Evolutionary conservation across 371 early-diverging fungal genomes (phyloP), one percentile per base, ranked within the genome.

Genomic region (Mucor piriformis): DNA sequence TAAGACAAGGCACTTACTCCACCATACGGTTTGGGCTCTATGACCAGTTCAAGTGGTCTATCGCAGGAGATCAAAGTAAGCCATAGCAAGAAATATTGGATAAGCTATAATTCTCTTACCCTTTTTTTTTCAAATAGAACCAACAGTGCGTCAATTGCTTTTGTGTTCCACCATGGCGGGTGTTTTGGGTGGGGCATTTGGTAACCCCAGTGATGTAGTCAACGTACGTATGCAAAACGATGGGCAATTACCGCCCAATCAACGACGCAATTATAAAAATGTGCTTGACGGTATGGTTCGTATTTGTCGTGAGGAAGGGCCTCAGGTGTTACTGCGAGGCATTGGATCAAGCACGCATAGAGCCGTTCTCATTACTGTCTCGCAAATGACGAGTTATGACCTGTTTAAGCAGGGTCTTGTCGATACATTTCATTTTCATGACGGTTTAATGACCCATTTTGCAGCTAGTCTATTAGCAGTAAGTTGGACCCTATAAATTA

Each of bases 221-320:
- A 89, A 91, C 57, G 85, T 90, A 47, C 74, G 88, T 6, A 80
- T 89, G 87, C 90, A 90, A 61, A 86, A 86, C 69, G 88, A 89
- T 69, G 89, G 90, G 0, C 74, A 86, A 48, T 64, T 90, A 46
- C 88, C 88, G 0, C 62, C 67, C 13, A 76, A 67, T 25, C 64
- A 81, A 55, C 79, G 87, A 24, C 70, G 89, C 23, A 84, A 85
- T 62, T 89, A 90, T 54, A 73, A 74, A 54, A 81, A 87, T 73
- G 90, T 83, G 8, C 63, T 90, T 27, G 87, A 90, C 57, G 89
- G 86, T 0, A 63, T 90, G 44, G 25, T 81, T 35, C 72, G 84
- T 11, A 89, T 90, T 24, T 79, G 79, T 20, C 73, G 82, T 15
- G 83, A 85, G 11, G 90, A 90, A 47, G 85, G 87, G 0, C 64